Base-by-base conservation (phyloP, 2,329 filamentous ascomycete species). In the Calonectria pseudoreteaudii region DNA sequence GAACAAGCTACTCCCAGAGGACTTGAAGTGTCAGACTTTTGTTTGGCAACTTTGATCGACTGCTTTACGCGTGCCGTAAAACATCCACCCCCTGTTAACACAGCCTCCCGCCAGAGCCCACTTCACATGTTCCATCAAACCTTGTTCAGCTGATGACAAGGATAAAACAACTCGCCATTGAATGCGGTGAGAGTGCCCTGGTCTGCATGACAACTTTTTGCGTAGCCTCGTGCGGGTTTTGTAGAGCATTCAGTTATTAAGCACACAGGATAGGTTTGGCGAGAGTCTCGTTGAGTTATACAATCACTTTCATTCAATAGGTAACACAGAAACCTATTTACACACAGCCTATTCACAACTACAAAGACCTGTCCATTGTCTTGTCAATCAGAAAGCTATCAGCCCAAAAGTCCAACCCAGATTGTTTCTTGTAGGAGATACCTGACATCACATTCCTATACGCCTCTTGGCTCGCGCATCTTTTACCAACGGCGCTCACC, bases 401-500 rank as follows among this genome's bases (percentile, higher is more conserved):
- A 26, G 56, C 10, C 36, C 36, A 20, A 18, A 62, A 62, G 56
- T 62, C 16, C 36, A 62, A 41, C 31, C 23, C 16, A 13, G 41
- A 41, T 44, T 68, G 30, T 18, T 47, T 36, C 44, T 28, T 16
- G 34, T n/a, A n/a, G 47, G 16, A 56, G n/a, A 28, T 28, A 36
- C 49, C 36, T 36, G 36, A 36, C 30, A n/a, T 28, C 16, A 30
- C 47, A n/a, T 28, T 9, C 20, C 64, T 52, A 36, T 18, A 16
- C 26, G 13, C 28, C 11, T 49, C 62, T 31, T 14, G 56, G n/a
- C 7, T 36, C 16, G 50, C 18, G n/a, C 56, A 52, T 47, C 56
- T 36, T 68, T 74, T 80, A 80, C 75, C 72, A 80, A 36, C 79
- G 79, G 69, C 79, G 78, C 14, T 79, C 75, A 73, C 67, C 78